Conservation (phyloP, 208 protist species). For the Acanthamoeba triangularis region DNA sequence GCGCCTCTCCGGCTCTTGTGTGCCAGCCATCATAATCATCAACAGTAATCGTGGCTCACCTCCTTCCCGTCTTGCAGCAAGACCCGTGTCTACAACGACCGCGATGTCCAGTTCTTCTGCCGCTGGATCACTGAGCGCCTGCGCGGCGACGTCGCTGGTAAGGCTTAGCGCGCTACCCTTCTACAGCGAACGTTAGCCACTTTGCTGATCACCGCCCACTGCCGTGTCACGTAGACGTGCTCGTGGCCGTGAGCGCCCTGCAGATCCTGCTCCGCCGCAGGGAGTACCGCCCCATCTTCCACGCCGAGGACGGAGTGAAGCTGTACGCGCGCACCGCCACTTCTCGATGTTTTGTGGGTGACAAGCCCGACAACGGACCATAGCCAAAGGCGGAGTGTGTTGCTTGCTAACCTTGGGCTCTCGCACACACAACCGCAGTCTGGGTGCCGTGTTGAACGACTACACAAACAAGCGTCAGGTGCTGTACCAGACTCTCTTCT, state of each 20-base stretch:
- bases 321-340: not conserved
- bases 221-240: not conserved
- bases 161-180: not conserved
- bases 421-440: not conserved
- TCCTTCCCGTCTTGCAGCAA: not conserved
- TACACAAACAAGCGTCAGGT: constrained; percentile 60
- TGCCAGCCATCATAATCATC: not conserved
- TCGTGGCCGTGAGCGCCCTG: constrained; percentile 18
- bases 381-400: no score
- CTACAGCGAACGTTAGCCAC: no score
- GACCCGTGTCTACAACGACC: not conserved
- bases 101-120: constrained; percentile 65
- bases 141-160: constrained; percentile 29
- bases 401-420: no score
- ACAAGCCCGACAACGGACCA: no score
- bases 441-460: constrained; percentile 27
- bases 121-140: constrained; percentile 39
- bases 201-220: not conserved
- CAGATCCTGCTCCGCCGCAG: constrained; percentile 48
- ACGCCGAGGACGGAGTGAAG: constrained; percentile 18
- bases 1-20: not conserved
- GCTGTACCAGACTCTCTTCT: constrained; percentile 66
- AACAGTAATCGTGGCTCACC: not conserved
- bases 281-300: constrained; percentile 43
- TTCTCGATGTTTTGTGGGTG: no score